Conservation (phyloP, 129 eudicot species). For the Deinandra increscens region DNA sequence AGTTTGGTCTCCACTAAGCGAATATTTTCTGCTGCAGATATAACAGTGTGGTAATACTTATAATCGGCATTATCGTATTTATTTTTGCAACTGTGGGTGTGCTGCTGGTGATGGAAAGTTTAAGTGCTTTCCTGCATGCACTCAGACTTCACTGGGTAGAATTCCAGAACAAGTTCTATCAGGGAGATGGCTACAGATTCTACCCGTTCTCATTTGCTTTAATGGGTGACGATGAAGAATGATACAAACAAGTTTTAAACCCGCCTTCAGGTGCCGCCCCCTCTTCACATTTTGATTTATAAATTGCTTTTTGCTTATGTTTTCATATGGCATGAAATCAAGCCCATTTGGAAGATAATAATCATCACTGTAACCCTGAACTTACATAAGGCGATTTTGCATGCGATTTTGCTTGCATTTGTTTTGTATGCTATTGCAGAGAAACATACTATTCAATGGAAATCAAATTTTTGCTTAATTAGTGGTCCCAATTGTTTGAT, state of each 20-base stretch:
- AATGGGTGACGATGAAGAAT: conserved; percentile 61
- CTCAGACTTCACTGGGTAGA: conserved; percentile 95
- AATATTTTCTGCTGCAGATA: conserved; percentile 41
- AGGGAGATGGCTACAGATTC: conserved; percentile 78
- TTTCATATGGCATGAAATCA: conserved; percentile 1
- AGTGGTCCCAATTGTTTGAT: conserved; percentile 22
- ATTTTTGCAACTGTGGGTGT: conserved; percentile 83
- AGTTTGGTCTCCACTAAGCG: not conserved
- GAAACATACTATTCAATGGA: not conserved
- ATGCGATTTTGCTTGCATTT: not conserved
- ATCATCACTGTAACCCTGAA: conserved; percentile 3
- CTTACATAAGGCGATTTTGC: conserved; percentile 5
- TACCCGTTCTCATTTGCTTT: conserved; percentile 67
- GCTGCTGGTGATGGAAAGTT: conserved; percentile 76
- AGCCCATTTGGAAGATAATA: conserved; percentile 2
- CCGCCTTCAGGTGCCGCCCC: not conserved
- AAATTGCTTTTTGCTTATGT: conserved; percentile 16
- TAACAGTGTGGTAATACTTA: conserved; percentile 51
- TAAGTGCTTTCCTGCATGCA: conserved; percentile 88
- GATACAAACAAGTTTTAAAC: conserved; percentile 11
- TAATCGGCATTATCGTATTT: conserved; percentile 61
- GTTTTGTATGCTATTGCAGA: not conserved
- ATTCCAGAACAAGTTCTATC: conserved; percentile 77
- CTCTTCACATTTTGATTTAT: not conserved
- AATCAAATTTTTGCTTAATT: not conserved